phyloP scores from a whole-genome alignment of 805 yeast genomes.

The Cephaloascus albidus region DNA sequence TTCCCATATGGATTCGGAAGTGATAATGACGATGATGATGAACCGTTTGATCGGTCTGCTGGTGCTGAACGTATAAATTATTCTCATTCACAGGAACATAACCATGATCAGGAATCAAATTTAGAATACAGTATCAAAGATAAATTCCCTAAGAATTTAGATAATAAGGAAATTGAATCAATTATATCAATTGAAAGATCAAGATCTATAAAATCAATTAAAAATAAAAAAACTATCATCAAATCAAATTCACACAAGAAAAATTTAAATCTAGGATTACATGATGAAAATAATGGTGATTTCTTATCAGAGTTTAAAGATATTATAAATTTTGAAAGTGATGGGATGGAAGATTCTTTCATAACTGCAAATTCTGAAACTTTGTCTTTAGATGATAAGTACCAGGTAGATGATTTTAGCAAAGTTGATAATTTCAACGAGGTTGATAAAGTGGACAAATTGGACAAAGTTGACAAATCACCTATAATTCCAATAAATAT shows the following conservation, averaged over 20 bases:
- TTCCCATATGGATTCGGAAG: neutral
- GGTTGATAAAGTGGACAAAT: neutral
- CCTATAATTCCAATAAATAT: neutral
- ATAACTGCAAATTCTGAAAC: neutral
- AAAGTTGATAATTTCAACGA: neutral
- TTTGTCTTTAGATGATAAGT: neutral
- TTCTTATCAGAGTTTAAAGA: neutral
- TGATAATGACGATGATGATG: neutral
- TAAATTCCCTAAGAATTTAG: conserved; percentile 58
- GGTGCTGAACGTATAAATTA: too few species aligned
- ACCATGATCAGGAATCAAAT: neutral
- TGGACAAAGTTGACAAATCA: neutral
- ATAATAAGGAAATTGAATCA: conserved; percentile 61
- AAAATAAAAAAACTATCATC: conserved; percentile 8
- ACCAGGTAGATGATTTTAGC: too few species aligned
- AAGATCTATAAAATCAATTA: conserved; percentile 45
- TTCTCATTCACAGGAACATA: too few species aligned
- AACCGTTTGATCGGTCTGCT: neutral
- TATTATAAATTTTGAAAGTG: neutral
- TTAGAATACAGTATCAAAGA: neutral
- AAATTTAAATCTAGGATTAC: conserved; percentile 4
- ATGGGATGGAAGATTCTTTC: neutral
- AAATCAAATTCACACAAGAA: conserved; percentile 13
- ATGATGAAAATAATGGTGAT: conserved; percentile 11
- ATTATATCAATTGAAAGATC: conserved; percentile 67